A percentile compares a stretch with the other conserved stretches of the same genome.
Conservation (phyloP, 306 rosid species). For the Fragaria iinumae region DNA sequence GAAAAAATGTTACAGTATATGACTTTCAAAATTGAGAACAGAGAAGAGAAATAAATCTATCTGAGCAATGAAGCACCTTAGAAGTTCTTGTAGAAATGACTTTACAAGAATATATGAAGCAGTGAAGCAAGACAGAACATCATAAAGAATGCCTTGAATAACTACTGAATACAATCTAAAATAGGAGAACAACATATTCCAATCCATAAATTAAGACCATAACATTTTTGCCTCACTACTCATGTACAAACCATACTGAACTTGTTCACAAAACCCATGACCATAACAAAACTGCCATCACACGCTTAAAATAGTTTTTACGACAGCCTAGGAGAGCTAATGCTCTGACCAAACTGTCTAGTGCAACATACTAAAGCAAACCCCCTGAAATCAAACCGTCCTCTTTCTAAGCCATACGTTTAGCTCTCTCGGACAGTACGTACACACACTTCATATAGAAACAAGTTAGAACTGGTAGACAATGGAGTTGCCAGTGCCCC, state of each 20-base stretch:
- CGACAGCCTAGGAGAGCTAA: slow-evolving; percentile 37
- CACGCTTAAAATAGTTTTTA: slow-evolving; percentile 30
- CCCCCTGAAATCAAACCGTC: slow-evolving; percentile 41
- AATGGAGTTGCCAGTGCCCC: slow-evolving; percentile 69
- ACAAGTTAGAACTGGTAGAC: slow-evolving; percentile 57
- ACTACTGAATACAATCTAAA: slow-evolving; percentile 36
- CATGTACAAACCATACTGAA: slow-evolving; percentile 41
- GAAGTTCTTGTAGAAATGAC: no score
- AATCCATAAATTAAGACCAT: slow-evolving; percentile 39
- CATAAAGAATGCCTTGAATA: slow-evolving; percentile 9
- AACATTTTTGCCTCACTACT: slow-evolving; percentile 31
- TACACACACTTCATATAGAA: slow-evolving; percentile 76
- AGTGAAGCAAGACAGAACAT: no score
- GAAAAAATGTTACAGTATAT: not conserved
- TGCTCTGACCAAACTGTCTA: slow-evolving; percentile 47
- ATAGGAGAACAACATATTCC: slow-evolving; percentile 29
- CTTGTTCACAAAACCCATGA: slow-evolving; percentile 37
- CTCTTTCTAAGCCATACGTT: slow-evolving; percentile 41
- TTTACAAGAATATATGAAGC: no score
- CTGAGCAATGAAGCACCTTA: no score
- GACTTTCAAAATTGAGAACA: no score
- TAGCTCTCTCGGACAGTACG: slow-evolving; percentile 43
- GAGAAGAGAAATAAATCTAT: no score
- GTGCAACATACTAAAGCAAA: slow-evolving; percentile 40
- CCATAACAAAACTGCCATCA: slow-evolving; percentile 46